Evolutionary conservation across 805 yeast genomes (phyloP), one percentile per base, ranked within the genome.

Genomic region (Blastobotrys terrestris): DNA sequence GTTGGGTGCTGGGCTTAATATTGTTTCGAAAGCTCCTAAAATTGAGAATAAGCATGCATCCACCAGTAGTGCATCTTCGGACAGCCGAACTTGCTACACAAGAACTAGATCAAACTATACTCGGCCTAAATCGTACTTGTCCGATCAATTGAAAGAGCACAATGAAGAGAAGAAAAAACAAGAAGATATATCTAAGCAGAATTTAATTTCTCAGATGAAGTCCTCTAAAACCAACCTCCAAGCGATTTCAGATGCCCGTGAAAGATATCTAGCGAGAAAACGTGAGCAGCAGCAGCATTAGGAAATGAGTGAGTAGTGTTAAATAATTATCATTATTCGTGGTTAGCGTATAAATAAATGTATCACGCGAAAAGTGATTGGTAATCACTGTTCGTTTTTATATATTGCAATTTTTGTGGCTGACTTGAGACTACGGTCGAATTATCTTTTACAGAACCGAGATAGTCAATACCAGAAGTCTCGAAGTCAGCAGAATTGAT

Each of bases 251-350:
- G 41, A 50, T 16, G 68, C 68, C 8, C 53, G 63, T 8, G 63
- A 61, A 48, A 46, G 67, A 22, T 64, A 62, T 51, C 53, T 63
- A 41, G 61, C 58, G 4, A 50, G 67, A 16, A 64, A 64, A 52
- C 48, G 53, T 11, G 8, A 40, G 53, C 53, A 18, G 45, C 44
- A 31, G 51, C 51, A 39, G 50, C 31, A 46, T 13, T 41, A 19
- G 16, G 31, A 15, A 41, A n/a, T n/a, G n/a, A n/a, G n/a, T n/a
- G n/a, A n/a, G n/a, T n/a, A n/a, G n/a, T n/a, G n/a, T n/a, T 44
- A 11, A 44, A 22, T 26, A 47, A 50, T 21, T 26, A 31, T n/a
- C n/a, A 39, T 19, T 47, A 21, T 3, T 47, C 50, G 22, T n/a
- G 31, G 20, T 42, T 26, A 44, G 16, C 7, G n/a, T 15, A 49